Conservation (phyloP, 352 stramenopile genomes). For the Phytophthora cactorum region DNA sequence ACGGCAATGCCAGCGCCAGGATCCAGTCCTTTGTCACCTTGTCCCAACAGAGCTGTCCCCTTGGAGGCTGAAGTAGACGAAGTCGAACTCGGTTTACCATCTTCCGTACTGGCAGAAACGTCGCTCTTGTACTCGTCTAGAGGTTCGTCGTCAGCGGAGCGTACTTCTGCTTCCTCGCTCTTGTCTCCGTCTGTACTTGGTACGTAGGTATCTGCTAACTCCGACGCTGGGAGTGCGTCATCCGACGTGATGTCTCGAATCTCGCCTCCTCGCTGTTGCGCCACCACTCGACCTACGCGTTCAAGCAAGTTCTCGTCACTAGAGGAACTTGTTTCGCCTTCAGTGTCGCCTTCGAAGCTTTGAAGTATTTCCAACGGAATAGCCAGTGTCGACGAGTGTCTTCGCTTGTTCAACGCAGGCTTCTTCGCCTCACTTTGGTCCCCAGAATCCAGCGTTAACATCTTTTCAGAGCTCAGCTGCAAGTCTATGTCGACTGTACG, state of each 20-base stretch:
- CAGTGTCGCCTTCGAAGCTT: slow-evolving; percentile 38
- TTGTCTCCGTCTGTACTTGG: slow-evolving; percentile 31
- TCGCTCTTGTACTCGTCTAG: slow-evolving; percentile 34
- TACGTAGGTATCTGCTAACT: slow-evolving; percentile 36
- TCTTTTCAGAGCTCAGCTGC: slow-evolving; percentile 29
- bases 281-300: slow-evolving; percentile 73
- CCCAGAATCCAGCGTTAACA: slow-evolving; percentile 8
- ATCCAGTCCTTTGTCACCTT: slow-evolving; percentile 69
- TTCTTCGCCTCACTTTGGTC: slow-evolving; percentile 5
- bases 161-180: slow-evolving; percentile 11
- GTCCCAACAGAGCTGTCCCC: slow-evolving; percentile 19
- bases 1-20: slow-evolving; percentile 70
- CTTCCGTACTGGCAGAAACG: slow-evolving; percentile 4
- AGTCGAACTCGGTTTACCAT: slow-evolving; percentile 6
- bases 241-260: slow-evolving; percentile 84
- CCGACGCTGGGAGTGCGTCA: slow-evolving; percentile 30
- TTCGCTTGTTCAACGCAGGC: slow-evolving; percentile 1
- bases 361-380: slow-evolving; percentile 51
- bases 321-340: slow-evolving; percentile 22
- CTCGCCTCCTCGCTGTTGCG: slow-evolving; percentile 73
- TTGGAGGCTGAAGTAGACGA: slow-evolving; percentile 17
- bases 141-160: slow-evolving; percentile 21
- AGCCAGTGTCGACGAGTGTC: slow-evolving; percentile 29
- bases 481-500: slow-evolving; percentile 64
- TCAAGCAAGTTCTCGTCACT: slow-evolving; percentile 57